Base-by-base conservation (phyloP, 2,329 filamentous ascomycete species). In the Penicillium rolfsii region DNA sequence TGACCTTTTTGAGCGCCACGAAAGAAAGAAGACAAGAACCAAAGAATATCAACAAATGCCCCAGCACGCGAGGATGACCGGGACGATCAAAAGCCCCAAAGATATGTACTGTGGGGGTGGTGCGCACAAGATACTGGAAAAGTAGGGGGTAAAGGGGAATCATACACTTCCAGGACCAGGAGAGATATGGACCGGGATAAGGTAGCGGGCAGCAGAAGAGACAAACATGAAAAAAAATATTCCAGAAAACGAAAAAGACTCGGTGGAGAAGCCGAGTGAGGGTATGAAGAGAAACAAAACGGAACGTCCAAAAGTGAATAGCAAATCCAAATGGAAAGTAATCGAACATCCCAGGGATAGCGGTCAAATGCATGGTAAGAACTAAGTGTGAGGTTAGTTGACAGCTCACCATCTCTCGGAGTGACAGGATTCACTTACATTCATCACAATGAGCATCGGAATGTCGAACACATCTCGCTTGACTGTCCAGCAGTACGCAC, bases 391-490 rank as follows among this genome's bases (percentile, higher is more conserved):
- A 22, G 28, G 43, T 69, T 53, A 70, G 68, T 56, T 52, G 28
- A 19, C 49, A 24, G 16, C 40, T n/a, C 40, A 41, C 40, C 8
- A n/a, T 22, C 5, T 41, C 43, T 33, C 14, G 14, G 28, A 56
- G 28, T 11, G 38, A 12, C 0, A 8, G 26, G 12, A 6, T 41
- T 8, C n/a, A 89, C 93, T 89, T 77, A 97, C 95, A 81, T 97
- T 97, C 82, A 98, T 94, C 73, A 97, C 91, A 77, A 98, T 96
- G 80, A 98, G 84, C 92, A 97, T 97, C 24, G 95, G 95, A 77
- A 98, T 97, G 80, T 98, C 94, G 80, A 98, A 98, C 43, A 95
- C 91, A 77, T 99, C 95, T 65, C 94, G 85, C 80, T 97, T 97
- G 64, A 98, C 93, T 65, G 91, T 94, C 93, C 94, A 98, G 80